Evolutionary conservation across 148 eudicot species (phyloP).

Genomic region (Diospyros lotus): DNA sequence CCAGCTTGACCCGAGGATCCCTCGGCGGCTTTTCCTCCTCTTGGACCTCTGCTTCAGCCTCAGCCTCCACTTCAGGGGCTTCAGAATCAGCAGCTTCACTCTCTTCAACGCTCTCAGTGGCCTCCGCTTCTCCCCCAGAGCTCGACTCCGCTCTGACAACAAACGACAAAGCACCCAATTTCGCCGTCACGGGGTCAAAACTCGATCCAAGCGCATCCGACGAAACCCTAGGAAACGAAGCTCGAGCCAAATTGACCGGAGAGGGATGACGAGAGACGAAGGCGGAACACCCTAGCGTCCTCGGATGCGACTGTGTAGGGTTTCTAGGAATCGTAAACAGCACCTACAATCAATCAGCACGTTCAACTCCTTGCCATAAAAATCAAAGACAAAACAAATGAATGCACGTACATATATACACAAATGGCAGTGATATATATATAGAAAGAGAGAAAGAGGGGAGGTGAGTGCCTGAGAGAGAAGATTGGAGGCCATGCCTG

Average conservation of each 20-base stretch:
- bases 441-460: background rate
- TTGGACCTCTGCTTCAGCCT: constrained; percentile 18
- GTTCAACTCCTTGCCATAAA: background rate
- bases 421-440: background rate
- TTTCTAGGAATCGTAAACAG: constrained; percentile 30
- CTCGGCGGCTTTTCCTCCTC: constrained; percentile 35
- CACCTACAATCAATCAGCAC: constrained; percentile 27
- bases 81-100: constrained; percentile 25
- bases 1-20: constrained; percentile 54
- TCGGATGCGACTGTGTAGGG: constrained; percentile 30
- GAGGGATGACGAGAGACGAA: constrained; percentile 26
- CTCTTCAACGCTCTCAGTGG: constrained; percentile 19
- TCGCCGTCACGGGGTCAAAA: constrained; percentile 8
- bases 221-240: constrained; percentile 27
- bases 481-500: too few species aligned
- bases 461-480: too few species aligned
- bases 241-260: constrained; percentile 15
- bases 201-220: constrained; percentile 16
- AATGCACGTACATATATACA: background rate
- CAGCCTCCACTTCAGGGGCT: constrained; percentile 17
- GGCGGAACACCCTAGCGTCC: constrained; percentile 35
- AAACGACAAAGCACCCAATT: constrained; percentile 28
- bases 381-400: background rate
- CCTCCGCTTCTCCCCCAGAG: constrained; percentile 27
- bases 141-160: constrained; percentile 52